Percentiles rank a stretch among this genome's conserved stretches.
These are phyloP conservation scores for Globisporangium parvum DNA, from an alignment of 352 stramenopile genomes.

Conservation along the genomic window DNA sequence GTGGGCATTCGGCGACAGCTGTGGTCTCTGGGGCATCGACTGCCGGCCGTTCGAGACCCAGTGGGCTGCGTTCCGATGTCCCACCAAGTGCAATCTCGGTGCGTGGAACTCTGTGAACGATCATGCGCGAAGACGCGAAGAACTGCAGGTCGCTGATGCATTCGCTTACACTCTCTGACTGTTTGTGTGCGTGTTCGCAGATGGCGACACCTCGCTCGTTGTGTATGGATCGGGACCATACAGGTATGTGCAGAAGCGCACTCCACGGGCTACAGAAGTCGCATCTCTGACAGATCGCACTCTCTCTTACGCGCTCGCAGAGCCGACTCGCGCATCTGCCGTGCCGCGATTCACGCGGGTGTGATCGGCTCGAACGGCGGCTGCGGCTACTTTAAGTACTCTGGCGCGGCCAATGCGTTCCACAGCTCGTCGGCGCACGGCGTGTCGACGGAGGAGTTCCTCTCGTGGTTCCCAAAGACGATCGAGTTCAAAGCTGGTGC, in stretches of 20 bases:
- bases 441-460: conserved; percentile 40
- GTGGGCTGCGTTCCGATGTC: conserved; percentile 64
- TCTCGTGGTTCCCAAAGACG: conserved; percentile 81
- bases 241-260: conserved; percentile 20
- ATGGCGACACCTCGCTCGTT: conserved; percentile 54
- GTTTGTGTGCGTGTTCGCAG: conserved; percentile 14
- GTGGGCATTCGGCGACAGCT: conserved; percentile 57
- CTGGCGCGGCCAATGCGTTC: conserved; percentile 33
- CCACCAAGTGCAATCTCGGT: conserved; percentile 61
- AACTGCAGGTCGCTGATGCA: neutral
- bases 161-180: neutral
- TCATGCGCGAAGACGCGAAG: too few species aligned
- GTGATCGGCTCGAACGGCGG: conserved; percentile 63
- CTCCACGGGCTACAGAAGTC: too few species aligned
- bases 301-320: conserved; percentile 13
- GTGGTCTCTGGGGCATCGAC: conserved; percentile 56
- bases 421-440: conserved; percentile 35
- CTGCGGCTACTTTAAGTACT: conserved; percentile 28
- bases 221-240: conserved; percentile 69
- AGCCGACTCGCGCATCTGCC: conserved; percentile 75
- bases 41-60: conserved; percentile 54
- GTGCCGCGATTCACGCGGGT: conserved; percentile 70
- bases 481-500: conserved; percentile 57
- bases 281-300: neutral
- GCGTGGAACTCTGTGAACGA: too few species aligned